Conservation (phyloP, 2,329 filamentous ascomycete genomes). For the Nothopassalora personata region DNA sequence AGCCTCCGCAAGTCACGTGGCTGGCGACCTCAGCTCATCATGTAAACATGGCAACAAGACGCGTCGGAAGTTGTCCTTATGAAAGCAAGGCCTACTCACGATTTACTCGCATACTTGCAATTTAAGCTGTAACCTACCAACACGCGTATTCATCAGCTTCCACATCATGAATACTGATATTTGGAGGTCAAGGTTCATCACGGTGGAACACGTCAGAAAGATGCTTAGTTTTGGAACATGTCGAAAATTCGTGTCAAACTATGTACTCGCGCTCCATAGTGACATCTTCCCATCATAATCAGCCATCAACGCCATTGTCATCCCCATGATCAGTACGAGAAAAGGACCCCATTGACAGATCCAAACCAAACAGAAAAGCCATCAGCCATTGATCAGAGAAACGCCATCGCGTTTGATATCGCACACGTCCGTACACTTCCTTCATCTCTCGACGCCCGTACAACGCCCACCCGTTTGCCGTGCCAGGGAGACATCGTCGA, state of each 20-base stretch:
- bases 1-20: too few relatives aligned
- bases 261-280: conserved; percentile 14
- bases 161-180: background rate
- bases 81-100: background rate
- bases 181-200: background rate
- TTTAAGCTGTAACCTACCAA: background rate
- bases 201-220: background rate
- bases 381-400: conserved; percentile 1
- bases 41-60: background rate
- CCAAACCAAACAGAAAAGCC: background rate
- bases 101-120: background rate
- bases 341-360: conserved; percentile 6
- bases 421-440: conserved; percentile 4
- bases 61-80: background rate
- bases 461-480: conserved; percentile 3
- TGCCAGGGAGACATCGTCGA: background rate
- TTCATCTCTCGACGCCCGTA: background rate
- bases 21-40: too few relatives aligned
- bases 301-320: conserved; percentile 9
- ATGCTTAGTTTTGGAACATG: background rate
- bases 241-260: conserved; percentile 9
- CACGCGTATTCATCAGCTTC: background rate
- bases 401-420: conserved; percentile 5
- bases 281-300: conserved; percentile 6
- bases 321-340: conserved; percentile 2